Conservation (phyloP, 2,329 filamentous ascomycete genomes). For the Cryphonectria japonica region DNA sequence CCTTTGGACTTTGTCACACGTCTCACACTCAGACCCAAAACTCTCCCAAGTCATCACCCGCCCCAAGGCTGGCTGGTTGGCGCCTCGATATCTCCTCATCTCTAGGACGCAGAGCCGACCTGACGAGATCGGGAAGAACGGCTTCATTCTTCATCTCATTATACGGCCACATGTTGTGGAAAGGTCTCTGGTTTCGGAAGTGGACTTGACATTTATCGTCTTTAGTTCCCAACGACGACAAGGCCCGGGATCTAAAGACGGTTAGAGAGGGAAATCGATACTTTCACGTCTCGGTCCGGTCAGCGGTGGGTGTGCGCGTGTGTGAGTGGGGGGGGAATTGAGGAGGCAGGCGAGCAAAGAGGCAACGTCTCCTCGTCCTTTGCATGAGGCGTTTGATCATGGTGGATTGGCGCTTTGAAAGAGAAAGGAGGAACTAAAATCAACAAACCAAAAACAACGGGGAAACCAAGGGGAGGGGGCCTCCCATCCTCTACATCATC, state of each 20-base stretch:
- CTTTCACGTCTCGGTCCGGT: background rate
- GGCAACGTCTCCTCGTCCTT: slow-evolving; percentile 3
- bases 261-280: background rate
- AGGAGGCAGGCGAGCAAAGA: background rate
- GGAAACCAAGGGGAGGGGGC: background rate
- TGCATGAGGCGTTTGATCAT: slow-evolving; percentile 20
- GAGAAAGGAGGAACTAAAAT: slow-evolving; percentile 15
- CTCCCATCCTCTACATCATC: background rate
- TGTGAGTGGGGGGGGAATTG: background rate
- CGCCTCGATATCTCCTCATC: background rate
- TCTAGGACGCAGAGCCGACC: background rate
- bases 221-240: background rate
- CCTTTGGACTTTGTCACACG: background rate
- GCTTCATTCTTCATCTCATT: background rate
- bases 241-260: slow-evolving; percentile 7
- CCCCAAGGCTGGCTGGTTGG: background rate
- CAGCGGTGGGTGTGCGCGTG: background rate
- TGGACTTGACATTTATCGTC: slow-evolving; percentile 19
- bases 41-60: background rate
- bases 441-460: background rate
- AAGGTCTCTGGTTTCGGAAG: slow-evolving; percentile 22
- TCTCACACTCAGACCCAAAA: background rate
- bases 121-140: background rate
- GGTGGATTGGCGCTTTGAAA: slow-evolving; percentile 19
- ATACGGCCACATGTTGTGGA: slow-evolving; percentile 22